Evolutionary conservation across 2,329 filamentous ascomycete species (phyloP).

Genomic region (Xylariaceae sp.): DNA sequence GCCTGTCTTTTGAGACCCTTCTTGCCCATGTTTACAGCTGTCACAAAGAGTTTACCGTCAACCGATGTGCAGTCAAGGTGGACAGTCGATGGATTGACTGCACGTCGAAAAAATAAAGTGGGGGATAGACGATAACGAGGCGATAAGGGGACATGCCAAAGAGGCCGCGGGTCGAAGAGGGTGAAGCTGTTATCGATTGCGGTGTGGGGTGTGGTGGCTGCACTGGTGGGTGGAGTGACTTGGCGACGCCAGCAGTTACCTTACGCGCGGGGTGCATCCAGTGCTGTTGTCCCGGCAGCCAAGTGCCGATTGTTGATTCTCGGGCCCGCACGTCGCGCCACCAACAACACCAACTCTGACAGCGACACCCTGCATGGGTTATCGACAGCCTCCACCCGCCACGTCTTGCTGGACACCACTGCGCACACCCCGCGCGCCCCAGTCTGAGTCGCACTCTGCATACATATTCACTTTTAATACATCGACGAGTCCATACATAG

Average conservation of each 20-base stretch:
- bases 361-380: too few relatives aligned
- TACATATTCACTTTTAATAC: too few relatives aligned
- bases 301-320: constrained; percentile 6
- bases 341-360: too few relatives aligned
- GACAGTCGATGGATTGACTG: background rate
- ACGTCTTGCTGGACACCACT: background rate
- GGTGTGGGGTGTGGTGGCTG: constrained; percentile 1
- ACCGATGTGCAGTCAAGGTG: background rate
- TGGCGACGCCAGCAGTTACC: too few relatives aligned
- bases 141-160: background rate
- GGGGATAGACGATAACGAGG: constrained; percentile 10
- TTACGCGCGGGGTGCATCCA: constrained; percentile 4
- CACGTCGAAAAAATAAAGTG: constrained; percentile 23
- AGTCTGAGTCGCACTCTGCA: too few relatives aligned
- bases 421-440: too few relatives aligned
- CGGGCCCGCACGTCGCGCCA: background rate
- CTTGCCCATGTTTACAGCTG: constrained; percentile 18
- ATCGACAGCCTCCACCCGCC: too few relatives aligned
- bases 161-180: too few relatives aligned
- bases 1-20: constrained; percentile 23
- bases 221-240: background rate
- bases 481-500: too few relatives aligned
- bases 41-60: background rate
- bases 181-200: constrained; percentile 1
- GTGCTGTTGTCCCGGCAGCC: constrained; percentile 22